Conservation (phyloP, 805 yeast genomes). For the Scheffersomyces amazonensis region DNA sequence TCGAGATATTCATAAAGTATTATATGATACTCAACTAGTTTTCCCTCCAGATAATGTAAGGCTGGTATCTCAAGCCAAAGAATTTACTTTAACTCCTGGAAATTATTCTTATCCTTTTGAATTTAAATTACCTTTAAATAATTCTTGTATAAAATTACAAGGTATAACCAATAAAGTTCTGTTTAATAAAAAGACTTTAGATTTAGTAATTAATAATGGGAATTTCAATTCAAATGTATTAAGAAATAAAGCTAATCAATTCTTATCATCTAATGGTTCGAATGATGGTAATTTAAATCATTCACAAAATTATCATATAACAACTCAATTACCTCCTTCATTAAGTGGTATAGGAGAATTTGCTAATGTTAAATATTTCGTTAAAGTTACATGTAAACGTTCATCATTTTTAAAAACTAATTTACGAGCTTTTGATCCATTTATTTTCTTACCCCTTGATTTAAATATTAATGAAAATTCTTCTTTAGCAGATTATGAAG, state of each 20-base stretch:
- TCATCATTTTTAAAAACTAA: constrained; percentile 48
- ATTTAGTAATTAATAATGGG: constrained; percentile 31
- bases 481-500: constrained; percentile 18
- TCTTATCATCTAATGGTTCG: constrained; percentile 2
- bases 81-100: constrained; percentile 49
- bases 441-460: constrained; percentile 53
- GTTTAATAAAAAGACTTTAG: constrained; percentile 26
- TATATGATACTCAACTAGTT: constrained; percentile 48
- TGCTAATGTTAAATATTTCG: constrained; percentile 49
- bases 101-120: constrained; percentile 48
- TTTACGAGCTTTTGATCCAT: constrained; percentile 46
- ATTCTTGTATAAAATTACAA: constrained; percentile 34
- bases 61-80: constrained; percentile 39
- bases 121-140: constrained; percentile 42
- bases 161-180: constrained; percentile 32
- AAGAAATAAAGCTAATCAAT: constrained; percentile 16
- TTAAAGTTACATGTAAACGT: constrained; percentile 59
- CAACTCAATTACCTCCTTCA: constrained; percentile 33
- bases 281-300: neutral
- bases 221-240: constrained; percentile 18
- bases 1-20: constrained; percentile 42
- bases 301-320: constrained; percentile 18
- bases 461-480: constrained; percentile 22
- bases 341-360: constrained; percentile 26
- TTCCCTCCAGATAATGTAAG: constrained; percentile 53